Conservation (phyloP, 768 basidiomycete genomes). For the Mycena crocata region DNA sequence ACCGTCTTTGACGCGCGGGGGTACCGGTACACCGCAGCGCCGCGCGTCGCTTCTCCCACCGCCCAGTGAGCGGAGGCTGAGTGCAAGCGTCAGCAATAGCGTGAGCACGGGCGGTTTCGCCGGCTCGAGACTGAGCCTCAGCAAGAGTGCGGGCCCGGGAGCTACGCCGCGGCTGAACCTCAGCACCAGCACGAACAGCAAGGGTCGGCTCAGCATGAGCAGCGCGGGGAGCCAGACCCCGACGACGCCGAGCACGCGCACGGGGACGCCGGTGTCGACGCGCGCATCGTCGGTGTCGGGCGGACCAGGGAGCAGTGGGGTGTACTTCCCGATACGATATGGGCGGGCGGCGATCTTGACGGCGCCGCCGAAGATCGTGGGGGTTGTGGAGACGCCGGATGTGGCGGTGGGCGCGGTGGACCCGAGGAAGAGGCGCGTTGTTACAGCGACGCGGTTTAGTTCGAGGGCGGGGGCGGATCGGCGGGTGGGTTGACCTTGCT, state of each 20-base stretch:
- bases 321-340: slow-evolving; percentile 59
- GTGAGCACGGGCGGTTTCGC: slow-evolving; percentile 19
- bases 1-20: slow-evolving; percentile 27
- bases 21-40: slow-evolving; percentile 26
- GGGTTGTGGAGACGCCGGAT: slow-evolving; percentile 88
- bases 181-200: slow-evolving; percentile 24
- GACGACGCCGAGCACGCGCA: slow-evolving; percentile 56
- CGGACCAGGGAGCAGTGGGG: slow-evolving; percentile 33
- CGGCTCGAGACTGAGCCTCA: slow-evolving; percentile 9
- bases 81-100: slow-evolving; percentile 22
- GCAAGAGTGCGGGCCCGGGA: neutral
- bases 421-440: slow-evolving; percentile 83
- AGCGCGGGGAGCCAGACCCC: slow-evolving; percentile 50
- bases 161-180: slow-evolving; percentile 14
- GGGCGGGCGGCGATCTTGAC: slow-evolving; percentile 83
- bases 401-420: slow-evolving; percentile 92
- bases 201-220: slow-evolving; percentile 33
- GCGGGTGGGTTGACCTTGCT: slow-evolving; percentile 62
- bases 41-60: slow-evolving; percentile 30
- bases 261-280: slow-evolving; percentile 53
- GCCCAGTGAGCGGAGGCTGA: slow-evolving; percentile 30
- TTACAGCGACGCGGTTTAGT: slow-evolving; percentile 90
- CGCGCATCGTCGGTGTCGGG: slow-evolving; percentile 47
- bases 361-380: slow-evolving; percentile 86
- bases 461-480: slow-evolving; percentile 85